Evolutionary conservation across 345 rosid genomes (phyloP), one percentile per base, ranked within the genome.

Genomic region (Trapa incisa): DNA sequence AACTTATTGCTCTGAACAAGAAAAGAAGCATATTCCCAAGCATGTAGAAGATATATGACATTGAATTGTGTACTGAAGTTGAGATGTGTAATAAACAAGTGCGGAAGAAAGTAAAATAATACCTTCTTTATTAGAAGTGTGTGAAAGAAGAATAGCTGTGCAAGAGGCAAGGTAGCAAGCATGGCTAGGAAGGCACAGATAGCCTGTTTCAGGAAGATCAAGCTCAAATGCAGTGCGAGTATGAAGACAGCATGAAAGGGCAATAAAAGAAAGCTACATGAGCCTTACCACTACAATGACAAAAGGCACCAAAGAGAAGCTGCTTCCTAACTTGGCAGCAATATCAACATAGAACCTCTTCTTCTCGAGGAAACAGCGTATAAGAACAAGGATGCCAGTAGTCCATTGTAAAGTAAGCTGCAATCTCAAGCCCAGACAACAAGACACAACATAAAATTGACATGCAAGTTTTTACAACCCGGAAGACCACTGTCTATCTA

Each of bases 381-480:
- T 72, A 39, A 94, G 89, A 37, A 94, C 96, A 37, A 84, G 83
- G 72, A 94, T 84, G 67, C 99, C 96, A 41, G 89, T 89, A 37
- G 82, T 77, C 91, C 95, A 94, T 80, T 91, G 99, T 75, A 94
- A 78, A 74, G 87, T 89, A 82, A 94, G 97, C 99, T 91, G 93
- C 95, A 89, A 83, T 75, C 82, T 80, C 91, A 87, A 83, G 77
- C 75, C 81, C 81, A 76, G 69, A 73, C 70, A 83, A 75, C 80
- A 70, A 65, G 3, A 47, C 14, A 1, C 12, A 47, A 47, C 53
- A 2, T 47, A 10, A 47, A 47, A 47, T 47, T 47, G 53, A 15
- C 75, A 79, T 61, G 50, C 72, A 69, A 73, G 42, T 42, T 70
- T 75, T 79, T 80, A 75, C 69, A 0, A 52, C 62, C 67, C 42